Conservation (phyloP, 2,329 filamentous ascomycete genomes). For the Colletotrichum sansevieriae region DNA sequence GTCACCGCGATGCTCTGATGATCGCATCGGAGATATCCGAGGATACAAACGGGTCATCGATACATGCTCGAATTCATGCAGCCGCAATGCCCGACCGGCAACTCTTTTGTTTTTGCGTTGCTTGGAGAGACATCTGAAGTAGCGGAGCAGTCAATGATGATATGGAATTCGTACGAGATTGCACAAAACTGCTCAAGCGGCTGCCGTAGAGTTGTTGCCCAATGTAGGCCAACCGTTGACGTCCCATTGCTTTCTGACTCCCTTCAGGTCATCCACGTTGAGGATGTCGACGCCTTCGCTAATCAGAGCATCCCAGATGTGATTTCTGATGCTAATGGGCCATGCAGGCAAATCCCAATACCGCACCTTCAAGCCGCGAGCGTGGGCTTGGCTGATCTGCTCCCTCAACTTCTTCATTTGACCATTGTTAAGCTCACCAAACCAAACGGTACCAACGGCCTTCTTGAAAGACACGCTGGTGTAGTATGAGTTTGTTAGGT, state of each 20-base stretch:
- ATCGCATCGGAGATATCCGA: no score
- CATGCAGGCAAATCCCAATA: conserved; percentile 73
- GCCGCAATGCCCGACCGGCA: no score
- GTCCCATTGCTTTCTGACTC: conserved; percentile 56
- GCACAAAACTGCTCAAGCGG: not conserved
- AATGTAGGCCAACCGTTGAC: conserved; percentile 34
- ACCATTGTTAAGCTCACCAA: conserved; percentile 55
- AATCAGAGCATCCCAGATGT: conserved; percentile 67
- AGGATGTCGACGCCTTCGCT: conserved; percentile 71
- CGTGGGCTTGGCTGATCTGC: conserved; percentile 65
- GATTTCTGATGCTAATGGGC: conserved; percentile 66
- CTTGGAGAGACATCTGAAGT: no score
- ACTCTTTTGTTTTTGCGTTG: no score
- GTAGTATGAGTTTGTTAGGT: conserved; percentile 73
- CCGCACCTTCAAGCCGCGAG: conserved; percentile 65
- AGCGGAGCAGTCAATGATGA: not conserved
- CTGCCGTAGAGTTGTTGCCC: conserved; percentile 9
- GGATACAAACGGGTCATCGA: no score
- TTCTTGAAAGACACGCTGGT: conserved; percentile 70
- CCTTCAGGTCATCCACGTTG: conserved; percentile 71
- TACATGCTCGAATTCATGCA: no score
- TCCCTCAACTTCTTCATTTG: conserved; percentile 59
- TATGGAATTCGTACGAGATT: not conserved
- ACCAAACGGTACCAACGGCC: conserved; percentile 66
- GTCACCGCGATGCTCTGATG: no score